Conservation (phyloP, 176 grass and related monocot genomes). For the Thinopyrum elongatum region DNA sequence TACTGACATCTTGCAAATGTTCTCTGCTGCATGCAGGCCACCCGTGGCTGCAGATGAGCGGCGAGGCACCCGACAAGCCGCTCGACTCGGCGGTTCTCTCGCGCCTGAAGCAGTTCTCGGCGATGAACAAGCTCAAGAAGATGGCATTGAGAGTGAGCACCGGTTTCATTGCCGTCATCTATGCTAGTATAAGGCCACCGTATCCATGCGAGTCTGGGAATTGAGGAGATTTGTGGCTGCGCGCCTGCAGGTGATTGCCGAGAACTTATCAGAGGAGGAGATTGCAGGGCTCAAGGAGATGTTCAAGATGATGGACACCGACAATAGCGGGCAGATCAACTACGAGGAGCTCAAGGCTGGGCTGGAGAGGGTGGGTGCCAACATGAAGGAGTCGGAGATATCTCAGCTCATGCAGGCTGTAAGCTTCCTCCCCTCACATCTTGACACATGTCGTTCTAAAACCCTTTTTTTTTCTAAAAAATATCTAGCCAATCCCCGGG, state of each 20-base stretch:
- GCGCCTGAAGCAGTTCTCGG: slow-evolving; percentile 52
- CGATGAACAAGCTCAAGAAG: slow-evolving; percentile 63
- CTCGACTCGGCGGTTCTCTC: slow-evolving; percentile 58
- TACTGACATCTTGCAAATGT: background rate
- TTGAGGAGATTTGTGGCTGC: background rate
- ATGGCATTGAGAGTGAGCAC: slow-evolving; percentile 51
- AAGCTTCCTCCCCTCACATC: background rate
- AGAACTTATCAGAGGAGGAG: slow-evolving; percentile 58
- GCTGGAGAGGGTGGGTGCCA: slow-evolving; percentile 39
- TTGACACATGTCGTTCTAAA: too few species aligned
- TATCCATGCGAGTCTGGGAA: background rate
- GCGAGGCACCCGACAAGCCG: slow-evolving; percentile 40
- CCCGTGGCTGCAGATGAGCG: slow-evolving; percentile 41
- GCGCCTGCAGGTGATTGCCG: slow-evolving; percentile 45
- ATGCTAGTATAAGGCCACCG: background rate
- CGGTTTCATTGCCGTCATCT: too few species aligned
- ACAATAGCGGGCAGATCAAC: slow-evolving; percentile 61
- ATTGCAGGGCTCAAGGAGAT: slow-evolving; percentile 57
- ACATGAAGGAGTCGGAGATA: slow-evolving; percentile 51
- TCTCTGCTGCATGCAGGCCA: slow-evolving; percentile 29
- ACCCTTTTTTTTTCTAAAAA: too few species aligned
- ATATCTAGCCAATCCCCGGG: too few species aligned
- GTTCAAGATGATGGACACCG: slow-evolving; percentile 67
- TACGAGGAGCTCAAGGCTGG: slow-evolving; percentile 60
- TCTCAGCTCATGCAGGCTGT: slow-evolving; percentile 55